phyloP scores from a whole-genome alignment of 192 early-diverging fungal genomes.

The Piromyces sp. region DNA sequence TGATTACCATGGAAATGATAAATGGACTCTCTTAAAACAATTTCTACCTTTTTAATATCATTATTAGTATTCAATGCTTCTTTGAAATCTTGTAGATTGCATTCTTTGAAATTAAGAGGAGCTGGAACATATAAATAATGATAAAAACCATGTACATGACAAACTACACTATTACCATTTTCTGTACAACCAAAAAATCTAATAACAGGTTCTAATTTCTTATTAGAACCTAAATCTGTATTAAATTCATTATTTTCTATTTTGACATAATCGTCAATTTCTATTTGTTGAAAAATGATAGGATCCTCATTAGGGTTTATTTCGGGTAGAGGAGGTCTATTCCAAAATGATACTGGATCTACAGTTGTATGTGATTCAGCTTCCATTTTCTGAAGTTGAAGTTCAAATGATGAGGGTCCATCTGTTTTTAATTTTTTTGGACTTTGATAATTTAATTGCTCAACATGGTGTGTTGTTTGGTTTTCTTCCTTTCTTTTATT shows the following conservation, averaged over 20 bases:
- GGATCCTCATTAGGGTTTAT: not conserved
- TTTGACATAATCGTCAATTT: conserved; percentile 69
- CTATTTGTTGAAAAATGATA: conserved; percentile 87
- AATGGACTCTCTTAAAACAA: conserved; percentile 62
- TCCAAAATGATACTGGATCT: not conserved
- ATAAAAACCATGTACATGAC: conserved; percentile 74
- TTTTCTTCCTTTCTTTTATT: not conserved
- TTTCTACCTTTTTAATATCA: conserved; percentile 36
- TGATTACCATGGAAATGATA: conserved; percentile 74
- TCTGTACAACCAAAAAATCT: conserved; percentile 8
- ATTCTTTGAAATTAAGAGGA: conserved; percentile 51
- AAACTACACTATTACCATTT: conserved; percentile 73
- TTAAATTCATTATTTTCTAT: not conserved
- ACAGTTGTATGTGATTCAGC: not conserved
- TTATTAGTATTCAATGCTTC: conserved; percentile 30
- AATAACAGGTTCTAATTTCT: not conserved
- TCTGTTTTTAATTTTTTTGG: not conserved
- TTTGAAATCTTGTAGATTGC: conserved; percentile 31
- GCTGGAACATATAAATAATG: conserved; percentile 92
- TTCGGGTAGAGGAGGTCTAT: not conserved
- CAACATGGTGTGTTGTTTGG: not conserved
- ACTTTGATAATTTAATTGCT: not conserved
- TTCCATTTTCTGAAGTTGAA: conserved; percentile 2
- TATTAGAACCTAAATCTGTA: not conserved
- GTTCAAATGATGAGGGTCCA: conserved; percentile 1